Percentiles rank a stretch among this genome's conserved stretches.
Conservation (phyloP, 2,329 filamentous ascomycete species). For the Reticulascus tulasneorum region DNA sequence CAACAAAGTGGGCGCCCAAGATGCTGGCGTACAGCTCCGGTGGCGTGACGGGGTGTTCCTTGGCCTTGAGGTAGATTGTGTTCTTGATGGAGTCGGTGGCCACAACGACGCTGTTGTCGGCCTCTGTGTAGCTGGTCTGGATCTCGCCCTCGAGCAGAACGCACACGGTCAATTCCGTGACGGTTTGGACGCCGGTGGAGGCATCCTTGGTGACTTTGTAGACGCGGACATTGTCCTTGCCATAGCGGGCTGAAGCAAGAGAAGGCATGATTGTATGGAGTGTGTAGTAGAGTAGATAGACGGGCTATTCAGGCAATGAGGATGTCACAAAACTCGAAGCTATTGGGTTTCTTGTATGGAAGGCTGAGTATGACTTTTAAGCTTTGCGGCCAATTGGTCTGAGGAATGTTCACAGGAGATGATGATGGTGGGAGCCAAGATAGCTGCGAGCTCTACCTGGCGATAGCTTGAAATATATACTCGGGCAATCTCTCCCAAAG, state of each 20-base stretch:
- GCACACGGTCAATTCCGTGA: constrained; percentile 93
- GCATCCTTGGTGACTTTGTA: constrained; percentile 88
- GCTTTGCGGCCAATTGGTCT: too few relatives aligned
- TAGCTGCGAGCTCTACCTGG: too few relatives aligned
- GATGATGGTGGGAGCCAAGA: too few relatives aligned
- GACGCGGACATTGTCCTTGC: constrained; percentile 97
- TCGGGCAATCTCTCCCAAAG: too few relatives aligned
- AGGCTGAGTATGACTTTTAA: too few relatives aligned
- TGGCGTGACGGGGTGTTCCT: constrained; percentile 86
- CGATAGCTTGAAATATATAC: too few relatives aligned
- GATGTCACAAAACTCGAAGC: too few relatives aligned
- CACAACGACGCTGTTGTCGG: constrained; percentile 92
- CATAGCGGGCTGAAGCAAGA: constrained; percentile 67
- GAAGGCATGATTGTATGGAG: constrained; percentile 41
- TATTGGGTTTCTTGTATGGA: too few relatives aligned
- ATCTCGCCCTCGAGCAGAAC: constrained; percentile 92
- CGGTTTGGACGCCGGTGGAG: constrained; percentile 72
- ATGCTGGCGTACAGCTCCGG: constrained; percentile 88
- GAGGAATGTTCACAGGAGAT: too few relatives aligned
- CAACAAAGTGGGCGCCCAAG: constrained; percentile 83
- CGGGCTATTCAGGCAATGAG: too few relatives aligned
- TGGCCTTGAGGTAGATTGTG: constrained; percentile 91
- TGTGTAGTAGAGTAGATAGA: background rate
- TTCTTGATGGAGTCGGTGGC: constrained; percentile 99
- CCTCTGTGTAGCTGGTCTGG: constrained; percentile 81